phyloP scores from a whole-genome alignment of 2,329 filamentous ascomycete genomes.

The Claviceps fusiformis region DNA sequence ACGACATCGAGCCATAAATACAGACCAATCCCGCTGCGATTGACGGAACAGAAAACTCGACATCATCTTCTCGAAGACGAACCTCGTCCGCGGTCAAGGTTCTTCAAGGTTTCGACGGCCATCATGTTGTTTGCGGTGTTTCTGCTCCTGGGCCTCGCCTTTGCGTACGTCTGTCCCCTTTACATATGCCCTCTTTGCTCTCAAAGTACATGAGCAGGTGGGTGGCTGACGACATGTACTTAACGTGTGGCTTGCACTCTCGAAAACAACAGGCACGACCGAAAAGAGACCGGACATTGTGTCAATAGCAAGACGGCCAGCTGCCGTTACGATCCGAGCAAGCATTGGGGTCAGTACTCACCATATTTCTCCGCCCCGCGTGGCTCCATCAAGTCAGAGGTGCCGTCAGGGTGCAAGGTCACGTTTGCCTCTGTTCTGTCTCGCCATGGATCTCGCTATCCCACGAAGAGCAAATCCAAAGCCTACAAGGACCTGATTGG shows the following conservation, averaged over 20 bases:
- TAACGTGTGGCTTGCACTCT: too few relatives aligned
- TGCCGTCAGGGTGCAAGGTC: slow-evolving; percentile 56
- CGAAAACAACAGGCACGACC: slow-evolving; percentile 4
- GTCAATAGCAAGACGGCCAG: neutral
- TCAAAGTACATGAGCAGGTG: neutral
- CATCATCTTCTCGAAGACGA: neutral
- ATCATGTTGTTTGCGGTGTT: slow-evolving; percentile 7
- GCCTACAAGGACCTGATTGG: slow-evolving; percentile 50
- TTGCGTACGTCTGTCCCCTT: slow-evolving; percentile 7
- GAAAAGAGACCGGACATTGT: neutral
- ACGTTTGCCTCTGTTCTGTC: slow-evolving; percentile 74
- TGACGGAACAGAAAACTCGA: neutral
- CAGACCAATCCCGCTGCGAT: slow-evolving; percentile 13
- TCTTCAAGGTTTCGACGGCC: slow-evolving; percentile 8
- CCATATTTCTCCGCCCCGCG: slow-evolving; percentile 69
- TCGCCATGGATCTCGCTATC: slow-evolving; percentile 73
- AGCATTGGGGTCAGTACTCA: slow-evolving; percentile 77
- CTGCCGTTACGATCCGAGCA: slow-evolving; percentile 49
- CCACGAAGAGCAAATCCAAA: slow-evolving; percentile 53
- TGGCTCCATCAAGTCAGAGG: slow-evolving; percentile 36
- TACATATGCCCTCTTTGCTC: neutral
- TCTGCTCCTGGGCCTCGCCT: slow-evolving; percentile 7
- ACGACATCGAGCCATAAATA: slow-evolving; percentile 15
- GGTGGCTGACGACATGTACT: neutral
- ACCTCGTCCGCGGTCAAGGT: slow-evolving; percentile 2